phyloP scores from a whole-genome alignment of 345 rosid species.

The Linum trigynum region DNA sequence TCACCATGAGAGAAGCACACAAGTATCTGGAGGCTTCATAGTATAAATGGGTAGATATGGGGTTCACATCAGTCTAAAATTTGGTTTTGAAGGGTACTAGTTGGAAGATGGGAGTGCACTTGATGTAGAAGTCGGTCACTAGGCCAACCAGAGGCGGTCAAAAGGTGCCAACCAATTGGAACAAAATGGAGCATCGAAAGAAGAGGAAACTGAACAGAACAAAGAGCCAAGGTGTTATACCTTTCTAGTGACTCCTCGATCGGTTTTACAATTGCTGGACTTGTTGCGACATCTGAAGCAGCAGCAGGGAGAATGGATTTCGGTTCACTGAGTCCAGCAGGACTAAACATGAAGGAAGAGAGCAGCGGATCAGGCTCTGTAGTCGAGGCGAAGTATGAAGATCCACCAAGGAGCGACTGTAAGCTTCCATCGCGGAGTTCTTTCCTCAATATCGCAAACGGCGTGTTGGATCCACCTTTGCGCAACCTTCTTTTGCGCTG shows the following conservation, averaged over 20 bases:
- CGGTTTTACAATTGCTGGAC: conserved; percentile 24
- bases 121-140: too few species aligned
- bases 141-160: too few species aligned
- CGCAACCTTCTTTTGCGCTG: conserved; percentile 65
- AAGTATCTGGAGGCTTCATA: too few species aligned
- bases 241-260: conserved; percentile 31
- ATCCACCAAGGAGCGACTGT: conserved; percentile 60
- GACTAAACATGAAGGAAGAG: conserved; percentile 52
- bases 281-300: conserved; percentile 15
- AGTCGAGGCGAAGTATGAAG: conserved; percentile 37
- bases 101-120: too few species aligned
- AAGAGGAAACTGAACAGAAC: background rate
- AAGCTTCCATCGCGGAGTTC: conserved; percentile 62
- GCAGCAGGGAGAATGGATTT: conserved; percentile 20
- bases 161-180: too few species aligned
- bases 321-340: conserved; percentile 29
- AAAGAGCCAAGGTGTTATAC: conserved; percentile 16
- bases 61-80: background rate
- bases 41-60: background rate
- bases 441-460: conserved; percentile 52
- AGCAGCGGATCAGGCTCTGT: conserved; percentile 62
- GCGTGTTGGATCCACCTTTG: conserved; percentile 46
- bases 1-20: too few species aligned
- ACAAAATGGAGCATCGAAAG: too few species aligned
- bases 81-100: too few species aligned